phyloP scores from a whole-genome alignment of 2,329 filamentous ascomycete genomes.

The Fusarium sambucinum region DNA sequence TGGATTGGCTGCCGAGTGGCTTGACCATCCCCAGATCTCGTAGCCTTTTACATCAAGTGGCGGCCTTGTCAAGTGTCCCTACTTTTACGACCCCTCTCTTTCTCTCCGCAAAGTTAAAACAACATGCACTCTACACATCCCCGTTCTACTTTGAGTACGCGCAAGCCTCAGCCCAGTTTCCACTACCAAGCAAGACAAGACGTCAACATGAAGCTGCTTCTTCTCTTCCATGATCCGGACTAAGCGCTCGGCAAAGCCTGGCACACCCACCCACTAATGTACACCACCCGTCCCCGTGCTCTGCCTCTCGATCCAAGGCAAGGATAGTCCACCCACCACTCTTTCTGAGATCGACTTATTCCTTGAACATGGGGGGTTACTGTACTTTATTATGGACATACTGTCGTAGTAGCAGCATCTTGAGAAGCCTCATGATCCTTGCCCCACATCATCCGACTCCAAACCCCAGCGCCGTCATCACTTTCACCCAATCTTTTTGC shows the following conservation, averaged over 20 bases:
- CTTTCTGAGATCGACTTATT: slow-evolving; percentile 43
- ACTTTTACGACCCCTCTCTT: slow-evolving; percentile 35
- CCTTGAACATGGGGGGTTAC: slow-evolving; percentile 30
- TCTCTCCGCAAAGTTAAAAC: slow-evolving; percentile 30
- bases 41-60: slow-evolving; percentile 40
- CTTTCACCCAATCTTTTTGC: slow-evolving; percentile 9
- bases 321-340: slow-evolving; percentile 37
- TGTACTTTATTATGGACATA: neutral
- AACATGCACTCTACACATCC: slow-evolving; percentile 24
- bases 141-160: slow-evolving; percentile 5
- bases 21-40: slow-evolving; percentile 38
- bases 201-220: slow-evolving; percentile 2
- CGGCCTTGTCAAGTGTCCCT: slow-evolving; percentile 36
- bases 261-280: slow-evolving; percentile 30
- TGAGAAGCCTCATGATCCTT: slow-evolving; percentile 49
- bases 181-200: slow-evolving; percentile 28
- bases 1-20: slow-evolving; percentile 35
- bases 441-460: slow-evolving; percentile 49
- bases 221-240: slow-evolving; percentile 19
- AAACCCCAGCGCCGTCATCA: slow-evolving; percentile 33
- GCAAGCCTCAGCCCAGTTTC: neutral
- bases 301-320: slow-evolving; percentile 31
- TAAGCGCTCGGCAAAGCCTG: slow-evolving; percentile 36
- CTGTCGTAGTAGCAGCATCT: slow-evolving; percentile 36
- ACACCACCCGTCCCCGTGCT: slow-evolving; percentile 35